Percentiles rank a stretch among this genome's conserved stretches.
phyloP scores from a whole-genome alignment of 495 filamentous ascomycete genomes.

The Talaromyces borbonicus region DNA sequence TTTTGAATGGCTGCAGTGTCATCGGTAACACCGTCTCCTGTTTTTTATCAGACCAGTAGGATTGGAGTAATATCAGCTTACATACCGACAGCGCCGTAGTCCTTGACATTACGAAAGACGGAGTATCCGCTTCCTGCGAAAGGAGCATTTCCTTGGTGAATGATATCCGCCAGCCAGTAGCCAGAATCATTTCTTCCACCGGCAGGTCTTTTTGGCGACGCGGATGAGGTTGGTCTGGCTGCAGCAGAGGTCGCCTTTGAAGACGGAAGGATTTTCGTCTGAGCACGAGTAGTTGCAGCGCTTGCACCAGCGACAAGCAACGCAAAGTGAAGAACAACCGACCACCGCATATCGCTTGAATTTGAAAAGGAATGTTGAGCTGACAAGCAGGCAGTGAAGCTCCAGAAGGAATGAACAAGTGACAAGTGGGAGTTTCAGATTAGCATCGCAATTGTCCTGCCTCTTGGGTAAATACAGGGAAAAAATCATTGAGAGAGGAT shows the following conservation, averaged over 20 bases:
- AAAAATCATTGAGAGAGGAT: too few relatives aligned
- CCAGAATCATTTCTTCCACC: conserved; percentile 16
- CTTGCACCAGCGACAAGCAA: conserved; percentile 8
- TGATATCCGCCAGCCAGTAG: conserved; percentile 63
- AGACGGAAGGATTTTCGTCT: neutral
- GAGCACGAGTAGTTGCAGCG: neutral
- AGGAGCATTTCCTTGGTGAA: conserved; percentile 51
- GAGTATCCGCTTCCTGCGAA: conserved; percentile 50
- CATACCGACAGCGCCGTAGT: conserved; percentile 52
- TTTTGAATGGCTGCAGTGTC: conserved; percentile 47
- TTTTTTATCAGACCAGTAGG: neutral
- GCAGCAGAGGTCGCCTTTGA: neutral
- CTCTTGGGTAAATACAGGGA: too few relatives aligned
- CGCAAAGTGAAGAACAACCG: conserved; percentile 2
- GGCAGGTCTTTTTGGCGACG: conserved; percentile 5
- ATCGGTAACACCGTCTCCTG: conserved; percentile 7
- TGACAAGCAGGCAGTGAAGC: neutral
- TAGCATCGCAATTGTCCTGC: too few relatives aligned
- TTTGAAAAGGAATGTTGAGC: conserved; percentile 4
- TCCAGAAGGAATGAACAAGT: too few relatives aligned
- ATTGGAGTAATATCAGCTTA: neutral
- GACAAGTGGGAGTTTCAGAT: too few relatives aligned
- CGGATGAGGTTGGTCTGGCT: neutral
- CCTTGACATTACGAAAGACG: conserved; percentile 72
- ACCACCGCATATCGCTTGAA: conserved; percentile 5